A percentile compares a stretch with the other conserved stretches of the same genome.
Evolutionary conservation across 2,329 filamentous ascomycete species (phyloP).

Genomic region (Cercospora beticola): DNA sequence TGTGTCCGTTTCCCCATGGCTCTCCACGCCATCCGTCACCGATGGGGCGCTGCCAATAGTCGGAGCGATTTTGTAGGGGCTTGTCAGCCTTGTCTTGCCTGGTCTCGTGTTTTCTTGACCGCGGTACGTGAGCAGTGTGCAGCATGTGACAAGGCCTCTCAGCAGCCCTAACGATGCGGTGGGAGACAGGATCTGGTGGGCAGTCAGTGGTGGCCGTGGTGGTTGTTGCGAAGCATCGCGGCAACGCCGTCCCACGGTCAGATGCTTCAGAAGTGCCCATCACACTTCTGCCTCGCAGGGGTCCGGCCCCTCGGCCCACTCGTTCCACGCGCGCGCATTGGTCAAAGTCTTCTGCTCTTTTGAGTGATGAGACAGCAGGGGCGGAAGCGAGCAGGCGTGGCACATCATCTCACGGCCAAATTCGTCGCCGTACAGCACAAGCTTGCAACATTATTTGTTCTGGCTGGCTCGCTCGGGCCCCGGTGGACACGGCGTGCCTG

Average conservation of each 20-base stretch:
- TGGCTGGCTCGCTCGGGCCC: not conserved
- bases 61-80: not conserved
- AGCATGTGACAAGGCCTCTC: not conserved
- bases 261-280: not conserved
- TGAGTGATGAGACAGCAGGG: slow-evolving; percentile 3
- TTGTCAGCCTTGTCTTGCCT: not conserved
- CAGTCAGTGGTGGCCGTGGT: not conserved
- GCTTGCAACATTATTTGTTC: not conserved
- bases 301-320: not conserved
- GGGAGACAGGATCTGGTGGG: not conserved
- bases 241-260: not conserved
- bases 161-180: not conserved
- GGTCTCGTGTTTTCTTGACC: not conserved
- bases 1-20: not conserved
- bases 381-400: not conserved
- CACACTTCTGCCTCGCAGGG: not conserved
- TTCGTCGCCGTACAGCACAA: not conserved
- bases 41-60: not conserved
- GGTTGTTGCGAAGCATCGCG: not conserved
- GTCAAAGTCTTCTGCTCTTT: not conserved
- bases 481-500: not conserved
- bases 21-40: not conserved
- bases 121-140: not conserved
- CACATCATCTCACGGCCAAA: not conserved
- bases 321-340: not conserved